A percentile compares a stretch with the other conserved stretches of the same genome.
These are phyloP conservation scores for Microbotryum lychnidis-dioicae DNA, from an alignment of 1,284 basidiomycete species.

Conservation along the genomic window DNA sequence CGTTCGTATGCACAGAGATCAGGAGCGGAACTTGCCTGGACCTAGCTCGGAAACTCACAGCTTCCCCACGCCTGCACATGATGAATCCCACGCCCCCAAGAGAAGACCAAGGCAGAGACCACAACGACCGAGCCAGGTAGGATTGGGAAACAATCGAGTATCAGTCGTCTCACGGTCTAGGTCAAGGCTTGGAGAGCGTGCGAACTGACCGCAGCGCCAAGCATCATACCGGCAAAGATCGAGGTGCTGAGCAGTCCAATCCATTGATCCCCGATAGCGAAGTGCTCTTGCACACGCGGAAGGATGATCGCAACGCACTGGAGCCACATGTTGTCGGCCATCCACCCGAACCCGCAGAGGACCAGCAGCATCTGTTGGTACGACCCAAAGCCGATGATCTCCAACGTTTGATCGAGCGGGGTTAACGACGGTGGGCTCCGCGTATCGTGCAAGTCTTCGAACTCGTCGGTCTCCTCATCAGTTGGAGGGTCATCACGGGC, in stretches of 20 bases:
- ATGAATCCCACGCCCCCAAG: too few species aligned
- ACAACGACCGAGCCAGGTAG: neutral
- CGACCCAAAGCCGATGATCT: slow-evolving; percentile 31
- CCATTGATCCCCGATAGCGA: slow-evolving; percentile 60
- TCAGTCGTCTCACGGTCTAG: too few species aligned
- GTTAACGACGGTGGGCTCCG: neutral
- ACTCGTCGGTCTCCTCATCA: too few species aligned
- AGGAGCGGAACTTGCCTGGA: too few species aligned
- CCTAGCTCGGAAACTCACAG: slow-evolving; percentile 43
- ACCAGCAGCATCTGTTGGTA: slow-evolving; percentile 34
- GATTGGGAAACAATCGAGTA: neutral
- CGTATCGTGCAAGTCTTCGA: too few species aligned
- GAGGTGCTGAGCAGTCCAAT: slow-evolving; percentile 69
- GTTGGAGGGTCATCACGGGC: too few species aligned
- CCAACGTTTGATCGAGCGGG: slow-evolving; percentile 30
- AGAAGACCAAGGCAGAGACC: neutral
- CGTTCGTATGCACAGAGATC: too few species aligned
- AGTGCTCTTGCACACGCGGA: slow-evolving; percentile 75
- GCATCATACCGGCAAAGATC: slow-evolving; percentile 91
- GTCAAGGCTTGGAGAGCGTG: too few species aligned
- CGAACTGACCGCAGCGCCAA: slow-evolving; percentile 58
- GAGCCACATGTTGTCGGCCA: slow-evolving; percentile 86
- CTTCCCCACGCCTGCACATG: slow-evolving; percentile 64
- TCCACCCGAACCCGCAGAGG: slow-evolving; percentile 57
- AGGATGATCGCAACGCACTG: slow-evolving; percentile 68